These are phyloP conservation scores for Thelonectria blattea DNA, from an alignment of 2,329 filamentous ascomycete genomes.

Conservation along the genomic window DNA sequence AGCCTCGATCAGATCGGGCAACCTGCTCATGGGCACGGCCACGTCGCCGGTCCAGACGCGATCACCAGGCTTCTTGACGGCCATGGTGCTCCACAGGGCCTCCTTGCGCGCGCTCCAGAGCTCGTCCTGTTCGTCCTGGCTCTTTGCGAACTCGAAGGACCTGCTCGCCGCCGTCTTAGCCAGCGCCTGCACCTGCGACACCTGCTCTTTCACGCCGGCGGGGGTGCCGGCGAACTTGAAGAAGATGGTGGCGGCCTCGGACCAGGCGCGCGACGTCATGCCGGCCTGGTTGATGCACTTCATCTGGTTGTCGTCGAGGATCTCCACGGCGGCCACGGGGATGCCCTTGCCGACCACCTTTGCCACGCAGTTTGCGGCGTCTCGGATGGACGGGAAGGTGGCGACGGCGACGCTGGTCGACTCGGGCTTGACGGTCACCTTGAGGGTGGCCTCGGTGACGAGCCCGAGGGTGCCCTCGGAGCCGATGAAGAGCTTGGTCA, in stretches of 20 bases:
- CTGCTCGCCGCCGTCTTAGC: constrained; percentile 67
- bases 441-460: constrained; percentile 88
- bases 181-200: constrained; percentile 68
- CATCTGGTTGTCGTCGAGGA: constrained; percentile 93
- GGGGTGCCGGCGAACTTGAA: constrained; percentile 83
- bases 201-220: constrained; percentile 77
- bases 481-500: constrained; percentile 88
- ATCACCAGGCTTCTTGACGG: constrained; percentile 68
- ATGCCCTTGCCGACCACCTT: constrained; percentile 81
- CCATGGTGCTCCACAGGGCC: constrained; percentile 81
- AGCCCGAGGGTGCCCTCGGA: constrained; percentile 91
- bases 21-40: constrained; percentile 76
- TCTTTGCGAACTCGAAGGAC: constrained; percentile 79
- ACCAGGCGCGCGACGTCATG: constrained; percentile 70
- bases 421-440: constrained; percentile 81
- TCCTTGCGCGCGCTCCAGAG: constrained; percentile 86
- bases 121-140: constrained; percentile 72
- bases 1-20: constrained; percentile 79
- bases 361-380: constrained; percentile 80
- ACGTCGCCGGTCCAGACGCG: constrained; percentile 88
- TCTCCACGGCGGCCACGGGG: constrained; percentile 88
- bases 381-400: constrained; percentile 62
- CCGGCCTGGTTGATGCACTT: constrained; percentile 69
- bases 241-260: constrained; percentile 77
- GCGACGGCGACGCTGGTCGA: constrained; percentile 82